Evolutionary conservation across 495 filamentous ascomycete genomes (phyloP).

Genomic region (Astrothelium subdiscretum): DNA sequence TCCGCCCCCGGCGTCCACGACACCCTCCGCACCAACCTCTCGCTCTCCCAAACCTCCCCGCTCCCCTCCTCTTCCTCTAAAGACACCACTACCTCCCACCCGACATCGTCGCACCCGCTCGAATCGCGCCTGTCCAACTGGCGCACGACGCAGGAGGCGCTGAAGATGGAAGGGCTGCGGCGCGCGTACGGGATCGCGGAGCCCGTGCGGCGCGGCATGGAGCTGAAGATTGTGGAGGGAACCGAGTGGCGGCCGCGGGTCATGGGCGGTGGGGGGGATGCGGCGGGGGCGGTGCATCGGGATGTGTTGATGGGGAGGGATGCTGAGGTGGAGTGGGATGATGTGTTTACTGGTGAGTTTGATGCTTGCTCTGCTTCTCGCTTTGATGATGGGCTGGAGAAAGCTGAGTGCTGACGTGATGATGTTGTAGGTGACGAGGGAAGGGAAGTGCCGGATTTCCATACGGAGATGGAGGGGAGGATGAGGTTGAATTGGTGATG

Average conservation of each 20-base stretch:
- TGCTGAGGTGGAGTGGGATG: constrained; percentile 71
- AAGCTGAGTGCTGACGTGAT: constrained; percentile 15
- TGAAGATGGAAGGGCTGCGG: constrained; percentile 80
- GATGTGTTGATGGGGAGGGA: constrained; percentile 78
- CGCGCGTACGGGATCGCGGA: constrained; percentile 87
- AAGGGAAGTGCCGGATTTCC: constrained; percentile 55
- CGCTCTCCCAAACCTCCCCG: constrained; percentile 36
- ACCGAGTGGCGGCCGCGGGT: constrained; percentile 42
- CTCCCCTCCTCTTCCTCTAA: constrained; percentile 18
- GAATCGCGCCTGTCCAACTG: constrained; percentile 77
- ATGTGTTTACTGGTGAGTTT: constrained; percentile 57
- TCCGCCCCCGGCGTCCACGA: constrained; percentile 87
- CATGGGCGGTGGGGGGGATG: constrained; percentile 11
- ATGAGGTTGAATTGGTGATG: constrained; percentile 56
- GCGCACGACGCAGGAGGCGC: constrained; percentile 67
- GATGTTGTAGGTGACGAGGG: constrained; percentile 45
- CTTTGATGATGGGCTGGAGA: constrained; percentile 3
- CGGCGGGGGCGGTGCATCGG: constrained; percentile 33
- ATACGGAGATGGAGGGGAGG: constrained; percentile 89
- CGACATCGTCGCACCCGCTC: constrained; percentile 68
- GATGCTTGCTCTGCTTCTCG: neutral
- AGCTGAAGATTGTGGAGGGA: constrained; percentile 67
- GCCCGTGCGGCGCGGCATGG: constrained; percentile 89
- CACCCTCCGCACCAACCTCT: constrained; percentile 70
- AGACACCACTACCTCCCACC: constrained; percentile 23